phyloP scores from a whole-genome alignment of 1,284 basidiomycete species.

The Cutaneotrichosporon sp. region DNA sequence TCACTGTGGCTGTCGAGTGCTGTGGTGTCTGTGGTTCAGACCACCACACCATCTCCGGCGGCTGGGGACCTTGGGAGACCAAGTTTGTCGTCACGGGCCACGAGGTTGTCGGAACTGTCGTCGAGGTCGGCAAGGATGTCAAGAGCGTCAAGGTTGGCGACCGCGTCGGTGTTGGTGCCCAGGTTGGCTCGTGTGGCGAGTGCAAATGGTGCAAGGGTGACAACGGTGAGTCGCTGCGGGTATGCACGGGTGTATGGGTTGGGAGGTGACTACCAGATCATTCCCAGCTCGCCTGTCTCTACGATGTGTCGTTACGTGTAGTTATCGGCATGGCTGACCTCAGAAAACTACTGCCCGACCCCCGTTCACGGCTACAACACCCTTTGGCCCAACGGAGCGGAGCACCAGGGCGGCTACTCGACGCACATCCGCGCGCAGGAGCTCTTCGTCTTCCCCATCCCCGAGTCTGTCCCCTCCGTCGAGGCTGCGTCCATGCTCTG shows the following conservation, averaged over 20 bases:
- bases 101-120: slow-evolving; percentile 51
- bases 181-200: slow-evolving; percentile 45
- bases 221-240: slow-evolving; percentile 36
- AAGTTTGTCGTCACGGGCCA: slow-evolving; percentile 51
- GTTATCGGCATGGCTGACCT: too few species aligned
- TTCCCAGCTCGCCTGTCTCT: too few species aligned
- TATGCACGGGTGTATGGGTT: too few species aligned
- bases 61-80: slow-evolving; percentile 43
- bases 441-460: slow-evolving; percentile 65
- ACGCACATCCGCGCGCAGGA: slow-evolving; percentile 63
- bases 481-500: slow-evolving; percentile 57
- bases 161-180: slow-evolving; percentile 52
- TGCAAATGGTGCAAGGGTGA: slow-evolving; percentile 47
- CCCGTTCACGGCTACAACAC: slow-evolving; percentile 49
- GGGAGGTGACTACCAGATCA: too few species aligned
- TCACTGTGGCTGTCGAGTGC: slow-evolving; percentile 71
- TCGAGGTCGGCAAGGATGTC: slow-evolving; percentile 49
- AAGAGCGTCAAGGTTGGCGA: slow-evolving; percentile 50
- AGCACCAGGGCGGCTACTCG: slow-evolving; percentile 58
- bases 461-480: slow-evolving; percentile 56
- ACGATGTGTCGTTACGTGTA: too few species aligned
- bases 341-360: slow-evolving; percentile 50
- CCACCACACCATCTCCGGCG: slow-evolving; percentile 48
- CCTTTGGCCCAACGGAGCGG: slow-evolving; percentile 54
- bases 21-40: slow-evolving; percentile 46